Base-by-base conservation (phyloP, 495 filamentous ascomycete genomes). In the Podospora australis region DNA sequence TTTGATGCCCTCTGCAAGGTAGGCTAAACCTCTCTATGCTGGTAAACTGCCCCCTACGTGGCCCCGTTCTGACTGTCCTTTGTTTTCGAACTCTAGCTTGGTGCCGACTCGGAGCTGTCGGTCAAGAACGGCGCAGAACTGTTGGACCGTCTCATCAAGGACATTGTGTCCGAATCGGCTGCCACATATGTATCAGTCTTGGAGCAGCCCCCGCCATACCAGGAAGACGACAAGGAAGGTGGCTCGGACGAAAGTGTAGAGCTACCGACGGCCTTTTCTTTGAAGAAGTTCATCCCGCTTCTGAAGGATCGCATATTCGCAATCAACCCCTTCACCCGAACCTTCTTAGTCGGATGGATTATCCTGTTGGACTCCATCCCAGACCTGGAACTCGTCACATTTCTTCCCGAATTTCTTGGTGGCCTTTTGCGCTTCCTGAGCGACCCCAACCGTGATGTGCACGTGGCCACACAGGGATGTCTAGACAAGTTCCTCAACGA, bases 41-140 rank as follows among this genome's bases (percentile, higher is more conserved):
- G n/a, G n/a, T n/a, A n/a, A n/a, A n/a, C n/a, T n/a, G n/a, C n/a
- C n/a, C 32, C 11, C 19, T 11, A 10, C 34, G 32, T 16, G 14
- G 10, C 24, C 42, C 52, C 43, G 44, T 38, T 9, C 6, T 20
- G 25, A 41, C 36, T 44, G 21, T 55, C 34, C 50, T 41, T 25
- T 17, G n/a, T n/a, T n/a, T n/a, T n/a, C n/a, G n/a, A n/a, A n/a
- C 36, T 41, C 24, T 53, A 97, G 90, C 77, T 99, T 43, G 91
- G 92, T 10, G 94, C 94, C 14, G 94, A 99, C 63, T 87, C 88
- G 2, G 94, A 99, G 58, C 74, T 95, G 13, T 97, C 92, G 0
- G 94, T 99, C 42, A 99, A 99, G 65, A 99, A 99, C 58, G 94
- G 94, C 6, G 94, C 94, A 13, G 94, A 99, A 61, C 79, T 99